Base-by-base conservation (phyloP, 208 protist genomes). In the Trypanosoma avium region DNA sequence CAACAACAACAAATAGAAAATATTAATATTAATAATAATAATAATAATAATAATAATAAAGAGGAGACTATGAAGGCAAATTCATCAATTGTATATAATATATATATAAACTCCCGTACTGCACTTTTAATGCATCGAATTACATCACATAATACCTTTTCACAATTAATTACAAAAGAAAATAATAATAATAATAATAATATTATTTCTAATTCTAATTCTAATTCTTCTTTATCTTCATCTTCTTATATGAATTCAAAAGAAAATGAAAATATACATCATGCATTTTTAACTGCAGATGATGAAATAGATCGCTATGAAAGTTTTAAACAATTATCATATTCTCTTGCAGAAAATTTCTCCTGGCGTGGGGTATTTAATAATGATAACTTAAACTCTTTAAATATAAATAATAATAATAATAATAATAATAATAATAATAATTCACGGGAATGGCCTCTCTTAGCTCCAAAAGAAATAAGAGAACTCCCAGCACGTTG, bases 401-500 rank as follows among this genome's bases (percentile, higher is more conserved):
- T 24, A 22, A 5, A 4, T 38, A 46, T 15, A 3, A 9, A 59
- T 62, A 22, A 29, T 48, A 7, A 24, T 6, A 9, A 49, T 64
- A 19, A 67, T 70, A 62, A n/a, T n/a, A n/a, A n/a, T n/a, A n/a
- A n/a, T n/a, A n/a, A n/a, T 43, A 70, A 22, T 9, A 67, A 36
- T 67, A 56, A 2, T 35, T 67, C 4, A 3, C 30, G 0, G 15
- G 61, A 4, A 58, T 56, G 38, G 10, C 46, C 43, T 17, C 13
- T 67, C 13, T 32, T 61, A 7, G 60, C 77, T 10, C 50, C 55
- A 26, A 74, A 82, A 19, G 72, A 75, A 26, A 9, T 76, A 22
- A 36, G 74, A 24, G 84, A 91, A 63, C 70, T 91, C 47, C 75
- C 75, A 2, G 61, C 80, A n/a, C 80, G 81, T 10, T 91, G 84